Base-by-base conservation (phyloP, 805 yeast genomes). In the Kodamaea jinghongensis region DNA sequence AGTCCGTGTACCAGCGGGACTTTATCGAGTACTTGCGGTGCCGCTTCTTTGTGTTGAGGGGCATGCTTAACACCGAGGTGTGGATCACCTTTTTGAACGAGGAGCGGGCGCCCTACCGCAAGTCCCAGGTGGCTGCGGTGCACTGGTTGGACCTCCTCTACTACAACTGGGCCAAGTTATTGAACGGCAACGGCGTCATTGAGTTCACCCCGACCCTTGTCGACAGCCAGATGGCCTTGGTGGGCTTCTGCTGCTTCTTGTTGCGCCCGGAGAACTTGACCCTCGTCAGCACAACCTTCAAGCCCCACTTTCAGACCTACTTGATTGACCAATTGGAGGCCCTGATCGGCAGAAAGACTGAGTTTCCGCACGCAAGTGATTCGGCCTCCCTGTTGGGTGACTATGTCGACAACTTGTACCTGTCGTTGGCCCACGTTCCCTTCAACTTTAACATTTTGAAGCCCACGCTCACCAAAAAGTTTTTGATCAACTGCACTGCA, bases 41-140 rank as follows among this genome's bases (percentile, higher is more conserved):
- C 16, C 53, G 72, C 17, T 65, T 60, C 44, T 51, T 57, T 39
- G 61, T 60, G 2, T 49, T 69, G 34, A 39, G 52, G 31, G 71
- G 71, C 1, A 41, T 38, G 25, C 14, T 44, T 44, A 25, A 46
- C 41, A 10, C 48, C 47, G 2, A 47, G 46, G 40, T 54, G 14
- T 64, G 70, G 67, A 39, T 49, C 10, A 62, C 58, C 13, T 68
- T 51, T 42, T 53, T 68, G 36, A 22, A 28, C 34, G 38, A 29
- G 4, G n/a, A 17, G n/a, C 28, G 10, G 10, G 31, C 14, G 9
- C 45, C 41, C 4, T 59, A 59, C 41, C 39, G 39, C 6, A 58
- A 57, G 43, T 54, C 64, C 9, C 61, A 63, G 30, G 58, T 67
- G 8, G 61, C 67, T 3, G 65, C 63, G 5, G 57, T 56, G 34